Evolutionary conservation across 306 rosid genomes (phyloP), one percentile per base, ranked within the genome.

Genomic region (Vachellia pachyceras): DNA sequence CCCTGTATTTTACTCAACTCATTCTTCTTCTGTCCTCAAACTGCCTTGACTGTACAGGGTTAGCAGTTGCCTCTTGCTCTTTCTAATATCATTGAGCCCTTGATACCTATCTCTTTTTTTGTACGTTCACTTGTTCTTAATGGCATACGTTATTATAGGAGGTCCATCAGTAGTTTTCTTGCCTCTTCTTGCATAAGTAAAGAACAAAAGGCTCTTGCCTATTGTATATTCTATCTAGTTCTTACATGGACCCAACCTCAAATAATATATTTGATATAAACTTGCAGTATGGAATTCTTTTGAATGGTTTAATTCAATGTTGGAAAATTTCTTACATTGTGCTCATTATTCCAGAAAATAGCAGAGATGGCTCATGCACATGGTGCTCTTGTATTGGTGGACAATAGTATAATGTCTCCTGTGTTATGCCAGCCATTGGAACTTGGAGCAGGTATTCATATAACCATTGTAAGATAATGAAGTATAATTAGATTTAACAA

Each of bases 391-490:
- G 76, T 95, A 81, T 49, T 93, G 90, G 99, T 93, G 81, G 99
- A 95, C 89, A 95, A 93, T 80, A 95, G 94, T 83, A 95, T 95
- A 86, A 86, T 95, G 98, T 91, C 99, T 20, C 99, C 99, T 73
- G 94, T 93, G 69, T 87, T 95, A 85, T 95, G 94, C 54, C 87
- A 66, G 71, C 99, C 99, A 54, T 76, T 95, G 87, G 94, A 92
- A 84, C 90, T 93, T 79, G 98, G 97, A 89, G 99, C 99, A 87
- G 97, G 99, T 94, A 94, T 77, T 29, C 41, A 29, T 29, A 61
- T 61, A 35, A 17, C 73, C 52, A 57, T 80, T 83, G 70, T 33
- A 76, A 7, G 23, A 23, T 68, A 25, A 36, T 84, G 58, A 22
- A 70, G 54, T 75, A 15, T 75, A 37, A 80, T 73, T 44, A 29